Evolutionary conservation across 2,329 filamentous ascomycete species (phyloP).

Genomic region (Neopestalotiopsis rosae): DNA sequence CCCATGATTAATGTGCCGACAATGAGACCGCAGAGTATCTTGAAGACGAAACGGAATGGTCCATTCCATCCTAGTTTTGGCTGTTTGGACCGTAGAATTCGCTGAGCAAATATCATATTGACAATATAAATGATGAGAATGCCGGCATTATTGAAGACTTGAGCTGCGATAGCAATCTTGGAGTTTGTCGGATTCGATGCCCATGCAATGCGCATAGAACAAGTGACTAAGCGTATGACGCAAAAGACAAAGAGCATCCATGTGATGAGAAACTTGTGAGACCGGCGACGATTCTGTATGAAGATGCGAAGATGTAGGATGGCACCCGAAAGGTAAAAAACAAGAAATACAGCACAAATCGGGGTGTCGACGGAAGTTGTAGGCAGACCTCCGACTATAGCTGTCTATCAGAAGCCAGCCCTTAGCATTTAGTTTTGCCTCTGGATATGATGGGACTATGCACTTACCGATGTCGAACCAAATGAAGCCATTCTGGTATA

Average conservation of each 20-base stretch:
- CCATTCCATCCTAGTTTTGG: constrained; percentile 1
- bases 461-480: background rate
- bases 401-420: background rate
- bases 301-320: constrained; percentile 3
- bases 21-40: background rate
- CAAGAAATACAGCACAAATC: background rate
- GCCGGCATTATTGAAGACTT: constrained; percentile 26
- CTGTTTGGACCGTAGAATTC: constrained; percentile 1
- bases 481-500: background rate
- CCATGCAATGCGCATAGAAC: constrained; percentile 11
- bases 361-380: background rate
- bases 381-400: constrained; percentile 3
- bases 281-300: background rate
- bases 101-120: constrained; percentile 11
- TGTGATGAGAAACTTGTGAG: constrained; percentile 10
- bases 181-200: constrained; percentile 28
- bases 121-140: constrained; percentile 10
- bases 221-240: constrained; percentile 8
- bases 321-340: background rate
- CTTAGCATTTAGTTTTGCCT: background rate
- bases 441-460: background rate
- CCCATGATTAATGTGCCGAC: constrained; percentile 7
- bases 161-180: constrained; percentile 39
- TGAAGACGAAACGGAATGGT: background rate
- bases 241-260: background rate